Evolutionary conservation across 2,329 filamentous ascomycete genomes (phyloP).

Genomic region (Trichophyton mentagrophytes): DNA sequence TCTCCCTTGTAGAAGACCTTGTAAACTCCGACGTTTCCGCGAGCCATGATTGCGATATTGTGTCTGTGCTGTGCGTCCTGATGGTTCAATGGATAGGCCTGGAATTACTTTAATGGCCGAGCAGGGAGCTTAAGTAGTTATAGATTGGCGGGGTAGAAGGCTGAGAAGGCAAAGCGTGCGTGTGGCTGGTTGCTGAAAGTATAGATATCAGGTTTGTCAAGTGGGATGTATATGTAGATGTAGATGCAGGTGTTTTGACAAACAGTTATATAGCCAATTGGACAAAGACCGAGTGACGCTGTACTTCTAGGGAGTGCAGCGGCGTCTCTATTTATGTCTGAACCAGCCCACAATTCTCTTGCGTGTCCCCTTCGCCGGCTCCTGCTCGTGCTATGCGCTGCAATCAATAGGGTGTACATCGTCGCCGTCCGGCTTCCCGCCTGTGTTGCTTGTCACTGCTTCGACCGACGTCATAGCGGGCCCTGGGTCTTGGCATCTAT

Average conservation of each 20-base stretch:
- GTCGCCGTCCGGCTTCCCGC: not conserved
- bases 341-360: no score
- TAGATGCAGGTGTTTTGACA: not conserved
- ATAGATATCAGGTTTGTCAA: not conserved
- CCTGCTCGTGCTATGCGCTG: not conserved
- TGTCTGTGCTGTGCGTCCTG: not conserved
- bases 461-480: not conserved
- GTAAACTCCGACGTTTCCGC: slow-evolving; percentile 55
- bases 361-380: not conserved
- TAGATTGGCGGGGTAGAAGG: slow-evolving; percentile 1
- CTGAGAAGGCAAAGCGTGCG: not conserved
- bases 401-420: not conserved
- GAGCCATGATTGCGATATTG: slow-evolving; percentile 43
- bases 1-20: slow-evolving; percentile 80
- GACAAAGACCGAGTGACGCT: not conserved
- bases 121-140: not conserved
- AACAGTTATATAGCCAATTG: not conserved
- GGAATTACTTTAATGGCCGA: not conserved
- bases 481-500: not conserved
- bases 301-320: not conserved
- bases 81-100: not conserved
- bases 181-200: not conserved
- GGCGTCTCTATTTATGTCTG: not conserved
- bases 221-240: not conserved
- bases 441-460: not conserved